These are phyloP conservation scores for Clavispora phyllophila DNA, from an alignment of 805 yeast species.

Conservation along the genomic window DNA sequence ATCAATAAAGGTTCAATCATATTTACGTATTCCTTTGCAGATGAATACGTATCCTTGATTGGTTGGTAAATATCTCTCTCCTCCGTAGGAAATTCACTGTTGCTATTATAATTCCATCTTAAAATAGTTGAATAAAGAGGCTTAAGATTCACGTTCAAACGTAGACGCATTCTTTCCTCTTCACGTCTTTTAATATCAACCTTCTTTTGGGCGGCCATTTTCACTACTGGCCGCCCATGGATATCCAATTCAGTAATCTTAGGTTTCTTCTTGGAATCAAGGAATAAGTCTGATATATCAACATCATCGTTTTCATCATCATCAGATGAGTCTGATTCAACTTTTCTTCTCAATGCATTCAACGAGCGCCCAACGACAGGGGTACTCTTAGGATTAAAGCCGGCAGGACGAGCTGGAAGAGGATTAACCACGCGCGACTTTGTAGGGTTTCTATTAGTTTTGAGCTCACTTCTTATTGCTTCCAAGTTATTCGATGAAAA, in stretches of 20 bases:
- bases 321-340: conserved; percentile 31
- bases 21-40: conserved; percentile 60
- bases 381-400: conserved; percentile 38
- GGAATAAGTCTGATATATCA: conserved; percentile 38
- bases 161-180: conserved; percentile 70
- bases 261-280: conserved; percentile 29
- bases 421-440: conserved; percentile 25
- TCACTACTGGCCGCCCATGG: conserved; percentile 35
- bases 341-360: conserved; percentile 26
- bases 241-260: conserved; percentile 41
- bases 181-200: conserved; percentile 42
- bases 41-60: conserved; percentile 52
- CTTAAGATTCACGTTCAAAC: conserved; percentile 72
- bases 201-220: conserved; percentile 21
- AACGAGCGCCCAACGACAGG: conserved; percentile 33
- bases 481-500: conserved; percentile 30
- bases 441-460: conserved; percentile 15
- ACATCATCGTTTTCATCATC: conserved; percentile 28
- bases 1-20: conserved; percentile 76
- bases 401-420: conserved; percentile 51
- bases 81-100: conserved; percentile 55
- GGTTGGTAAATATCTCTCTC: conserved; percentile 35
- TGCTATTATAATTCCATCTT: conserved; percentile 67
- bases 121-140: conserved; percentile 69
- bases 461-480: conserved; percentile 29